A percentile compares a stretch with the other conserved stretches of the same genome.
These are phyloP conservation scores for Rhododendron vialii DNA, from an alignment of 148 eudicot genomes.

Conservation along the genomic window DNA sequence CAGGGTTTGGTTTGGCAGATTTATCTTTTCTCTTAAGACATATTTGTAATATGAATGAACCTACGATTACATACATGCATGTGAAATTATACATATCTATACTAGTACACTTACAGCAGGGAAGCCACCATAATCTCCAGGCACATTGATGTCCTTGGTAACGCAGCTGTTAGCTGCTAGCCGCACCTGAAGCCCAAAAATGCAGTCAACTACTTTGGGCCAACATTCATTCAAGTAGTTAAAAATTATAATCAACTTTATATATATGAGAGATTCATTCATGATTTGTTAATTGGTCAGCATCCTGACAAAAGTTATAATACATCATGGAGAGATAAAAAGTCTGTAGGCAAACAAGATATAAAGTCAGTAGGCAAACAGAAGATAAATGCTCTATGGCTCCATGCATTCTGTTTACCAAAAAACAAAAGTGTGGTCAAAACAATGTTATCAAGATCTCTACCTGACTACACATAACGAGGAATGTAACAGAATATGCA, in stretches of 20 bases:
- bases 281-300: not conserved
- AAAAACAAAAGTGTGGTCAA: not conserved
- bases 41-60: not conserved
- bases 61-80: not conserved
- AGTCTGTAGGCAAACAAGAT: not conserved
- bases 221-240: not conserved
- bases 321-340: not conserved
- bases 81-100: not conserved
- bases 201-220: slow-evolving; percentile 4
- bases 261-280: not conserved
- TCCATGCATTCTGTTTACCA: not conserved
- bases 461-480: not conserved
- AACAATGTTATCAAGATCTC: not conserved
- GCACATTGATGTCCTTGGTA: slow-evolving; percentile 70
- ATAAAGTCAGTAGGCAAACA: not conserved
- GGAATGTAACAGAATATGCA: not conserved
- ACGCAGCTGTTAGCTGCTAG: slow-evolving; percentile 85
- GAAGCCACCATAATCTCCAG: slow-evolving; percentile 96
- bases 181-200: slow-evolving; percentile 50
- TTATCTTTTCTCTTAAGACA: not conserved
- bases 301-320: not conserved
- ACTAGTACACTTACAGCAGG: slow-evolving; percentile 66
- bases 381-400: not conserved
- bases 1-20: not conserved
- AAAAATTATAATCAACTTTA: not conserved